A percentile compares a stretch with the other conserved stretches of the same genome.
phyloP scores from a whole-genome alignment of 139 green algal species.

The Eudorina sp. region DNA sequence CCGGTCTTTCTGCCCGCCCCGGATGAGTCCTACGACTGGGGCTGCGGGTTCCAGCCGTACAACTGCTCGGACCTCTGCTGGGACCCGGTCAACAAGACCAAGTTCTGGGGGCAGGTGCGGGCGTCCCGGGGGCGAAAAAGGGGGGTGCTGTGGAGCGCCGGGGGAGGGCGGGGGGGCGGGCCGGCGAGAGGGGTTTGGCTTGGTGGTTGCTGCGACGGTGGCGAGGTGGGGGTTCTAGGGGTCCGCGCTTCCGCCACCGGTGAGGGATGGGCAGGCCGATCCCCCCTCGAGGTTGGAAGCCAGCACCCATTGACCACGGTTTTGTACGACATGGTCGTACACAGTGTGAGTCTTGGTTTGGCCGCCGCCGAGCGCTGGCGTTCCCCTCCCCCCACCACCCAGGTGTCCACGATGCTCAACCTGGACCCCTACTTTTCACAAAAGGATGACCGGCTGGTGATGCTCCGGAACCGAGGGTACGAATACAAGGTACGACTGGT shows the following conservation, averaged over 20 bases:
- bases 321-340: too few species aligned
- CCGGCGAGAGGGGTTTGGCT: too few species aligned
- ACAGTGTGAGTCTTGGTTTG: too few species aligned
- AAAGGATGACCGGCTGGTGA: background rate
- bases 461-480: background rate
- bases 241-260: too few species aligned
- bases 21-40: background rate
- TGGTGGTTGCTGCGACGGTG: too few species aligned
- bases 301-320: too few species aligned
- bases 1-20: conserved; percentile 28
- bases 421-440: background rate
- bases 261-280: too few species aligned
- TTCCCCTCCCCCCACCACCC: background rate
- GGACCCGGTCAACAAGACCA: background rate
- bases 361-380: too few species aligned
- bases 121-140: background rate
- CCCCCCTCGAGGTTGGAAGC: too few species aligned
- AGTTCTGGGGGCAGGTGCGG: conserved; percentile 38
- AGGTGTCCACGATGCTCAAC: conserved; percentile 44
- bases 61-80: conserved; percentile 39
- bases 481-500: background rate
- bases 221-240: too few species aligned
- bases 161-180: too few species aligned
- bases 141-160: background rate
- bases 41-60: conserved; percentile 39